Conservation (phyloP, 495 filamentous ascomycete species). For the Aspergillus taichungensis region DNA sequence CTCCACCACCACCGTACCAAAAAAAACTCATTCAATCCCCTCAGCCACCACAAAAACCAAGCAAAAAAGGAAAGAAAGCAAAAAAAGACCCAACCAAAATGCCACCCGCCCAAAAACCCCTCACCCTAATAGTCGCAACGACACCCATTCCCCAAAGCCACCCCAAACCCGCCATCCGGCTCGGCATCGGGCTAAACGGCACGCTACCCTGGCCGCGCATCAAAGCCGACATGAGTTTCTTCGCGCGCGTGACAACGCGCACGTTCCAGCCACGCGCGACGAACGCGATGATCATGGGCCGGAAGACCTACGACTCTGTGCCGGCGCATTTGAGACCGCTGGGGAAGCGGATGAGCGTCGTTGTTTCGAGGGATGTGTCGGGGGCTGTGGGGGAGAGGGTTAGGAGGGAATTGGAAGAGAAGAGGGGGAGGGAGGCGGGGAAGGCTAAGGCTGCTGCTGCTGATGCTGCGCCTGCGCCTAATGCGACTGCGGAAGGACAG, state of each 20-base stretch:
- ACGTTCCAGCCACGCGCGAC: slow-evolving; percentile 21
- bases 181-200: slow-evolving; percentile 80
- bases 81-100: slow-evolving; percentile 17
- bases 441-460: slow-evolving; percentile 2
- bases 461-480: not conserved
- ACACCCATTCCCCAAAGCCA: slow-evolving; percentile 40
- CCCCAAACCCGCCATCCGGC: slow-evolving; percentile 31
- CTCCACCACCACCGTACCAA: too few species aligned
- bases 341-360: slow-evolving; percentile 64
- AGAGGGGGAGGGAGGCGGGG: slow-evolving; percentile 13
- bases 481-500: slow-evolving; percentile 7
- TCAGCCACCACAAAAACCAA: not conserved
- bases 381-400: slow-evolving; percentile 22
- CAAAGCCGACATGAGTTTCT: slow-evolving; percentile 86
- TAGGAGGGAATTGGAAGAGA: slow-evolving; percentile 12
- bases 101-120: slow-evolving; percentile 16
- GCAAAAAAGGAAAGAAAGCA: not conserved
- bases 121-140: slow-evolving; percentile 38
- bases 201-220: slow-evolving; percentile 83
- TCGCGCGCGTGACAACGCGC: slow-evolving; percentile 81
- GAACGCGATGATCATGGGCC: slow-evolving; percentile 93
- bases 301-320: slow-evolving; percentile 89
- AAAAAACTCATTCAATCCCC: not conserved
- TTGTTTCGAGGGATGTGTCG: slow-evolving; percentile 50
- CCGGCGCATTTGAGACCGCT: slow-evolving; percentile 70